Evolutionary conservation across 164 flowering plant genomes (phyloP), one percentile per base, ranked within the genome.

Genomic region (Houttuynia cordata): DNA sequence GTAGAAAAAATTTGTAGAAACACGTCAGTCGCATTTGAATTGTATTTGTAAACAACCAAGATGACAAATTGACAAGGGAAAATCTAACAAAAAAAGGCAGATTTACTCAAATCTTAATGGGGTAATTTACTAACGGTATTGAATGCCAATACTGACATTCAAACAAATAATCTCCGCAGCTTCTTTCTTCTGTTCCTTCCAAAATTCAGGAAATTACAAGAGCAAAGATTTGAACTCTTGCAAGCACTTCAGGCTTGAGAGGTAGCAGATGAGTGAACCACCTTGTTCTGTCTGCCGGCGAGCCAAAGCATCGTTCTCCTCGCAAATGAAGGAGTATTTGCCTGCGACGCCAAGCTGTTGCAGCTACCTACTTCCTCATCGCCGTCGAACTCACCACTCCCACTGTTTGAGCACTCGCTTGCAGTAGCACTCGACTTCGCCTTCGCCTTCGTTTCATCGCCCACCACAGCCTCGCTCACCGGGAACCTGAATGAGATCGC

Each of bases 401-500:
- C 64, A 58, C 71, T 77, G 50, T 65, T 71, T 63, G 63, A 81
- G 75, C 76, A 76, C 57, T 71, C 67, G 24, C 56, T 54, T 25
- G 78, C 69, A 61, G 79, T 75, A 63, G 73, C 65, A 20, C 61
- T 61, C 14, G 50, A 63, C 42, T 22, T 67, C 23, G 67, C 24
- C 49, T 67, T 60, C 80, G 66, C 68, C 73, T 75, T 78, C 20
- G 24, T 21, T 64, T 81, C 76, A 59, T 62, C 21, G 23, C 12
- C 57, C 8, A 68, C 80, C 15, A 65, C 68, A 40, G 17, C 69
- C 19, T 60, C 67, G 13, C 67, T 64, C 40, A 68, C 52, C 7
- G 87, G 86, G 41, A 85, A 80, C 34, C 89, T 70, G 61, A 81
- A 80, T 0, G 97, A 87, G 51, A 80, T 79, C 0, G 96, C 85